These are phyloP conservation scores for Pythium apleroticum DNA, from an alignment of 352 stramenopile species.

Conservation along the genomic window DNA sequence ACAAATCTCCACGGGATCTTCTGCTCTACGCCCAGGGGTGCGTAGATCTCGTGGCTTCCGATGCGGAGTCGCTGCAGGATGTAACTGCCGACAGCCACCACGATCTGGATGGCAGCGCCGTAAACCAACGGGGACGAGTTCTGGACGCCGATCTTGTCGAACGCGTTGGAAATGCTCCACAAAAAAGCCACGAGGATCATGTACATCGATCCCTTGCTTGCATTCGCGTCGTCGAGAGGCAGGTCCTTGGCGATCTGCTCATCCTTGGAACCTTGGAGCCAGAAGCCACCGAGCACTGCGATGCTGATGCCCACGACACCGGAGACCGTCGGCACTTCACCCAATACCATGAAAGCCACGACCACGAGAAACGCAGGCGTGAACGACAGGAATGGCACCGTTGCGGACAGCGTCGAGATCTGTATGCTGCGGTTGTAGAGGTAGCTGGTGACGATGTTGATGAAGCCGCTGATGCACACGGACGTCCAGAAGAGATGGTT, in stretches of 20 bases:
- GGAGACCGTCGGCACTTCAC: slow-evolving; percentile 65
- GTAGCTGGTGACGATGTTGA: slow-evolving; percentile 85
- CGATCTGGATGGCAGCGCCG: slow-evolving; percentile 68
- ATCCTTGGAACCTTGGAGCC: slow-evolving; percentile 61
- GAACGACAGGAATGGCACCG: slow-evolving; percentile 79
- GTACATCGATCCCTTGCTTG: slow-evolving; percentile 77
- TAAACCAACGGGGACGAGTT: slow-evolving; percentile 77
- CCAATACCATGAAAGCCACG: slow-evolving; percentile 73
- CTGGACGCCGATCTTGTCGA: slow-evolving; percentile 84
- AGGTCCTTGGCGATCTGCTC: slow-evolving; percentile 45
- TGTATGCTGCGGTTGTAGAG: slow-evolving; percentile 83
- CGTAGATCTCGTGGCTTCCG: slow-evolving; percentile 57
- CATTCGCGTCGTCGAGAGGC: slow-evolving; percentile 48
- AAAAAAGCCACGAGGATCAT: slow-evolving; percentile 82
- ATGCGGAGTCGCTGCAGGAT: slow-evolving; percentile 60
- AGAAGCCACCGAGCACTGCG: slow-evolving; percentile 71
- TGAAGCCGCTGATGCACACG: slow-evolving; percentile 63
- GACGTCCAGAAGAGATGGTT: slow-evolving; percentile 85
- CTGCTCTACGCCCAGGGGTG: slow-evolving; percentile 49
- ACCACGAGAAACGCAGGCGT: slow-evolving; percentile 75
- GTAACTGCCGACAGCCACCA: slow-evolving; percentile 63
- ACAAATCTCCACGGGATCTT: slow-evolving; percentile 77
- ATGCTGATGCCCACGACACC: slow-evolving; percentile 67
- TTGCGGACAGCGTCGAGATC: slow-evolving; percentile 79
- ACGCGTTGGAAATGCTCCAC: slow-evolving; percentile 82